Conservation (phyloP, 306 rosid species). For the Urtica urens region DNA sequence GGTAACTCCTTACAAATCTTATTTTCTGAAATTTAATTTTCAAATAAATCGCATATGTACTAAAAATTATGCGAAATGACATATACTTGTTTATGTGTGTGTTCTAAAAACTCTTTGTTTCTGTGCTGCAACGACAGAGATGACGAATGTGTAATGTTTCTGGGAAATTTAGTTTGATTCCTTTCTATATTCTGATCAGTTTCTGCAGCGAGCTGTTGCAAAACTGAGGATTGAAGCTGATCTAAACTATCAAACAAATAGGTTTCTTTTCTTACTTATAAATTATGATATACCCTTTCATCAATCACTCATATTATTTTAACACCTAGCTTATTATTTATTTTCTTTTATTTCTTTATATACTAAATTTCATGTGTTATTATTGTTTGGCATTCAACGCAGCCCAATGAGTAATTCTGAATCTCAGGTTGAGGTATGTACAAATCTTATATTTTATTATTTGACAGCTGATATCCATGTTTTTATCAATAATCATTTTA, state of each 20-base stretch:
- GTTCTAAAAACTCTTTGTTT: no score
- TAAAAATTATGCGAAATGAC: no score
- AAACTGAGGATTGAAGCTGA: conserved; percentile 29
- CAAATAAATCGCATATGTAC: neutral
- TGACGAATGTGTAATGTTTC: neutral
- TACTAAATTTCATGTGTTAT: neutral
- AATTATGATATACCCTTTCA: no score
- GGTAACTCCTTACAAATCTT: conserved; percentile 21
- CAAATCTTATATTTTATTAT: neutral
- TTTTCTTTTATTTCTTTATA: neutral
- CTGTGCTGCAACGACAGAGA: no score
- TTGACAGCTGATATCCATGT: neutral
- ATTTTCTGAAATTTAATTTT: no score
- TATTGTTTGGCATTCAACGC: neutral
- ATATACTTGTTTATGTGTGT: neutral
- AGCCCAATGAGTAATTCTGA: conserved; percentile 26
- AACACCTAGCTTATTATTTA: no score
- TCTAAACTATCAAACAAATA: conserved; percentile 19
- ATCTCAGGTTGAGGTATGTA: conserved; percentile 40
- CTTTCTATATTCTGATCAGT: conserved; percentile 17
- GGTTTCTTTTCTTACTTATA: conserved; percentile 22
- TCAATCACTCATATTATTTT: no score
- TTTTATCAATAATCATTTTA: neutral
- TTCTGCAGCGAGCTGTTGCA: conserved; percentile 22
- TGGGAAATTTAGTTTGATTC: neutral